Evolutionary conservation across 164 flowering plant species (phyloP).

Genomic region (Tetracentron sinense): DNA sequence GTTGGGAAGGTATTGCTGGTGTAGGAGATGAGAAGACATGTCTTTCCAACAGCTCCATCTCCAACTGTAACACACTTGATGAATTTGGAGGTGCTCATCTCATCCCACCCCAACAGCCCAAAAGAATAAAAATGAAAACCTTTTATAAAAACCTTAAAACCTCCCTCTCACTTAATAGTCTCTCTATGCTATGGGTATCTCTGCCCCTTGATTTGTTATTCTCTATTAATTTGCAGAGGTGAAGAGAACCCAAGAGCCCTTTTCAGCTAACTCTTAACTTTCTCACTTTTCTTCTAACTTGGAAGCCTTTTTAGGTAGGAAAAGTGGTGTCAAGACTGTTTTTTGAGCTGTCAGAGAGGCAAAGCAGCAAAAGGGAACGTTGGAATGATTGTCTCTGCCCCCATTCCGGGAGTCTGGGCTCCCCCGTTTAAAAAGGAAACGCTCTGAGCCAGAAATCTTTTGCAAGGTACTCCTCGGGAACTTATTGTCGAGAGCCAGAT

Average conservation of each 20-base stretch:
- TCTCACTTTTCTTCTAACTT: background rate
- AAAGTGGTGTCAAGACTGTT: conserved; percentile 25
- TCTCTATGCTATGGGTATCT: too few relatives aligned
- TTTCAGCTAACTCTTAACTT: background rate
- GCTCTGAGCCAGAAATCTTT: too few relatives aligned
- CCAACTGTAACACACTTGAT: conserved; percentile 73
- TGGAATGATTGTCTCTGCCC: conserved; percentile 7
- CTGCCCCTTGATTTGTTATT: background rate
- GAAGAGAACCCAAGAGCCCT: background rate
- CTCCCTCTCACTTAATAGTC: background rate
- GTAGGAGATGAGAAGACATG: conserved; percentile 70
- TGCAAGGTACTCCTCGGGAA: too few relatives aligned
- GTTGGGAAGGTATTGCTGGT: conserved; percentile 72
- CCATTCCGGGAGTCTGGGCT: too few relatives aligned
- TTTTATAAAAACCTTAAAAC: too few relatives aligned
- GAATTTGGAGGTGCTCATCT: conserved; percentile 47
- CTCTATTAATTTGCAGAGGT: background rate
- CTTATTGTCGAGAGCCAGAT: too few relatives aligned
- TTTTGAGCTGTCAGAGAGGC: conserved; percentile 47
- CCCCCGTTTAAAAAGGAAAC: too few relatives aligned
- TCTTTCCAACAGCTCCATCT: conserved; percentile 78
- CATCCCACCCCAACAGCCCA: conserved; percentile 10
- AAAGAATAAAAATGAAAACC: background rate
- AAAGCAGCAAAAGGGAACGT: conserved; percentile 3
- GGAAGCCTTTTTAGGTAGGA: conserved; percentile 9